These are phyloP conservation scores for Chlamydomonas schloesseri DNA, from an alignment of 139 green algal species.

Conservation along the genomic window DNA sequence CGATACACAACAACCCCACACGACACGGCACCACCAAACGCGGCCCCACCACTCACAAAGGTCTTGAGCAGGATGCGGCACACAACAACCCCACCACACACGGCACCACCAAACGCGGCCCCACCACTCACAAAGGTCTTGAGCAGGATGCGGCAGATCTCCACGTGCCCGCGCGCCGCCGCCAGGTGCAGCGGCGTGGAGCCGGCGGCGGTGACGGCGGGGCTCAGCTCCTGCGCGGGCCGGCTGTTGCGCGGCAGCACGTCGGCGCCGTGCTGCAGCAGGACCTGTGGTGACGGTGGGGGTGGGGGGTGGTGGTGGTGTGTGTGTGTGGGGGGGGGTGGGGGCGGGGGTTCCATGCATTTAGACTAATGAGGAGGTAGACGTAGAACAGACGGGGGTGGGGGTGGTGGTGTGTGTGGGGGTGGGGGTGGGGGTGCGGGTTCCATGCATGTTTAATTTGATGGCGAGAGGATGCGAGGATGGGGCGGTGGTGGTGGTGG, in stretches of 20 bases:
- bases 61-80: constrained; percentile 52
- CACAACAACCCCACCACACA: no score
- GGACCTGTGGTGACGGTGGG: not conserved
- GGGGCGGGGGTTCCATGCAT: no score
- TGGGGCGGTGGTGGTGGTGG: no score
- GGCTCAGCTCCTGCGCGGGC: constrained; percentile 18
- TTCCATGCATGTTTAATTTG: no score
- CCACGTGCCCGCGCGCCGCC: constrained; percentile 43
- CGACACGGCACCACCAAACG: no score
- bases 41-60: constrained; percentile 48
- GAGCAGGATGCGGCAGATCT: constrained; percentile 52
- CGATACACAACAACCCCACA: constrained; percentile 49
- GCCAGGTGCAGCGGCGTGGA: constrained; percentile 65
- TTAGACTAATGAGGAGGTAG: no score
- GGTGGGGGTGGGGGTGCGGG: no score
- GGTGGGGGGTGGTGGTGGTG: not conserved
- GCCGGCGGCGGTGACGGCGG: constrained; percentile 22
- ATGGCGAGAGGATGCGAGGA: no score
- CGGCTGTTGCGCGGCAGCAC: constrained; percentile 40
- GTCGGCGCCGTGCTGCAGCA: constrained; percentile 61
- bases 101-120: no score
- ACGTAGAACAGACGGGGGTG: no score
- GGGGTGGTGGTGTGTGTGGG: no score
- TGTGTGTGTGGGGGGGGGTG: no score
- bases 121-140: constrained; percentile 52